A percentile compares a stretch with the other conserved stretches of the same genome.
These are phyloP conservation scores for Diaporthe helianthi DNA, from an alignment of 2,329 filamentous ascomycete genomes.

Conservation along the genomic window DNA sequence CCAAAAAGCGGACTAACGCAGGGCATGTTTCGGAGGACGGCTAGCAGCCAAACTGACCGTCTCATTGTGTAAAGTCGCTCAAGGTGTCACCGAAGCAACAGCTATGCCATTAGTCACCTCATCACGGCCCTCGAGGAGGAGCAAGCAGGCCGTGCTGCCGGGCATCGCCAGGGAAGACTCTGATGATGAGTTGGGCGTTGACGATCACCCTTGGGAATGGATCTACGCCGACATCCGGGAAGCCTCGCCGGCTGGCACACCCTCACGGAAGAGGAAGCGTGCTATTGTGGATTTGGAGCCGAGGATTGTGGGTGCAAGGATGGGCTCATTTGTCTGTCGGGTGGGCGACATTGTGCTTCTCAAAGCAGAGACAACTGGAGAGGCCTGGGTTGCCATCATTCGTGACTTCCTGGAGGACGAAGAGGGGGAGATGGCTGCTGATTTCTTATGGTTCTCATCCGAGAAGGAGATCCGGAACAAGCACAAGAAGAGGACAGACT, in stretches of 20 bases:
- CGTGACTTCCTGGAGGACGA: constrained; percentile 80
- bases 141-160: constrained; percentile 44
- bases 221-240: constrained; percentile 61
- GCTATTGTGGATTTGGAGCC: constrained; percentile 40
- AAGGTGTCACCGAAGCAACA: not conserved
- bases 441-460: constrained; percentile 95
- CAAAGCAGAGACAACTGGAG: constrained; percentile 84
- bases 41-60: not conserved
- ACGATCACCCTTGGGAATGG: constrained; percentile 81
- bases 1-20: not conserved
- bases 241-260: constrained; percentile 28
- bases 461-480: constrained; percentile 88
- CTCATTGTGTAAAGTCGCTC: not conserved
- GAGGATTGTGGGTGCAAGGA: constrained; percentile 79
- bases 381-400: constrained; percentile 92
- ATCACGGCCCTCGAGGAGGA: constrained; percentile 25
- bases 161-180: constrained; percentile 79
- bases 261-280: constrained; percentile 47
- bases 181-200: constrained; percentile 82
- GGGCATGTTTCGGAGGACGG: not conserved
- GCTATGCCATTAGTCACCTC: constrained; percentile 21
- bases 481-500: constrained; percentile 82
- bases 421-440: constrained; percentile 79
- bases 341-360: constrained; percentile 86
- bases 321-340: constrained; percentile 80